These are phyloP conservation scores for Calonectria leucothoes DNA, from an alignment of 2,329 filamentous ascomycete species.

Conservation along the genomic window DNA sequence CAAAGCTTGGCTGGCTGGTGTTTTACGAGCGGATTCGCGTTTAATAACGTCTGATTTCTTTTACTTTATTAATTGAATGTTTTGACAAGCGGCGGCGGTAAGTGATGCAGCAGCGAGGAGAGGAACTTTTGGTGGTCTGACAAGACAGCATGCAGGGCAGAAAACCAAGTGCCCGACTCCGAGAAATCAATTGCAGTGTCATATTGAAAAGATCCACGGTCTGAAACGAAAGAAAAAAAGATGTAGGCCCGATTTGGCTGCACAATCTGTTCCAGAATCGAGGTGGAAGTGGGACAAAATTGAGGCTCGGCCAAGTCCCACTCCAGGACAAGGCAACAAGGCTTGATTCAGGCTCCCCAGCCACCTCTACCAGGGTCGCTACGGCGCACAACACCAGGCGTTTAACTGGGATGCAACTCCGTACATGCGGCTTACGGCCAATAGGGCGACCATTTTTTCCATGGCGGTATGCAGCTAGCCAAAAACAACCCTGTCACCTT, in stretches of 20 bases:
- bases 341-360: neutral
- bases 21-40: neutral
- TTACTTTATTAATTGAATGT: neutral
- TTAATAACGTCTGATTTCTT: neutral
- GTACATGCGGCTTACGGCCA: neutral
- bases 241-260: neutral
- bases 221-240: neutral
- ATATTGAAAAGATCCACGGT: neutral
- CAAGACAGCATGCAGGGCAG: neutral
- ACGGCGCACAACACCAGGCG: neutral
- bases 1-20: neutral
- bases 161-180: neutral
- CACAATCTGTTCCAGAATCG: neutral
- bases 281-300: too few species aligned
- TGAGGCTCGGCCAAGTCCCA: neutral
- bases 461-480: neutral
- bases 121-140: neutral
- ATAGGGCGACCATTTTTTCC: neutral
- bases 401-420: neutral
- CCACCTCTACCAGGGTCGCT: neutral
- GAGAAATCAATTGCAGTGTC: neutral
- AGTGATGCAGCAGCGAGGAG: neutral
- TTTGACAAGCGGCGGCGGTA: neutral
- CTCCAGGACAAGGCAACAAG: neutral
- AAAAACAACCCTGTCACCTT: neutral